Conservation (phyloP, 1,284 basidiomycete species). For the Rhizoctonia solani region DNA sequence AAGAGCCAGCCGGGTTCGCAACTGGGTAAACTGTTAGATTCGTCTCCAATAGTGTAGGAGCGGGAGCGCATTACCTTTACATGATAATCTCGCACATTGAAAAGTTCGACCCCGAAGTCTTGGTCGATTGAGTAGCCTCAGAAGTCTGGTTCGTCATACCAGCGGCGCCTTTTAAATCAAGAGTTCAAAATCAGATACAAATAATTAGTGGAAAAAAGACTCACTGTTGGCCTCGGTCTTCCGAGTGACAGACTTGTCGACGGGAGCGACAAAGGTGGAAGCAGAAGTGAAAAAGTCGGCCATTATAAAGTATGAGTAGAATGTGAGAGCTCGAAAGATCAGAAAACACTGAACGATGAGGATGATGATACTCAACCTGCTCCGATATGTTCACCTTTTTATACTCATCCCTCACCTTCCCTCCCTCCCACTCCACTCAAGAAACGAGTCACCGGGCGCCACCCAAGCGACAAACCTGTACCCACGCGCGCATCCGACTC, state of each 20-base stretch:
- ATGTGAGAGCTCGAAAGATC: not conserved
- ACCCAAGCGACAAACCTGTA: too few relatives aligned
- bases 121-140: not conserved
- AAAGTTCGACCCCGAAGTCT: slow-evolving; percentile 11
- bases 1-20: too few relatives aligned
- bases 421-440: too few relatives aligned
- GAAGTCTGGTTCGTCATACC: not conserved
- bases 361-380: not conserved
- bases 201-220: not conserved
- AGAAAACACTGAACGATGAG: not conserved
- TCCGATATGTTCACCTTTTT: too few relatives aligned
- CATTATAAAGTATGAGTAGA: not conserved
- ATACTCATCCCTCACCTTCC: too few relatives aligned
- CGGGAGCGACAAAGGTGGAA: not conserved
- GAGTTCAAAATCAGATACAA: not conserved
- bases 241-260: not conserved
- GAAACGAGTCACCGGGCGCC: too few relatives aligned
- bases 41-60: too few relatives aligned
- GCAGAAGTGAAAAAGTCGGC: not conserved
- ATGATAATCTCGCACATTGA: slow-evolving; percentile 33
- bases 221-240: not conserved
- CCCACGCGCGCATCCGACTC: too few relatives aligned
- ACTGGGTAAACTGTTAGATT: too few relatives aligned
- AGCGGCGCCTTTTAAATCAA: not conserved
- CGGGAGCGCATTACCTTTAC: slow-evolving; percentile 16